Base-by-base conservation (phyloP, 2,329 filamentous ascomycete species). In the Diaporthe citriasiana region DNA sequence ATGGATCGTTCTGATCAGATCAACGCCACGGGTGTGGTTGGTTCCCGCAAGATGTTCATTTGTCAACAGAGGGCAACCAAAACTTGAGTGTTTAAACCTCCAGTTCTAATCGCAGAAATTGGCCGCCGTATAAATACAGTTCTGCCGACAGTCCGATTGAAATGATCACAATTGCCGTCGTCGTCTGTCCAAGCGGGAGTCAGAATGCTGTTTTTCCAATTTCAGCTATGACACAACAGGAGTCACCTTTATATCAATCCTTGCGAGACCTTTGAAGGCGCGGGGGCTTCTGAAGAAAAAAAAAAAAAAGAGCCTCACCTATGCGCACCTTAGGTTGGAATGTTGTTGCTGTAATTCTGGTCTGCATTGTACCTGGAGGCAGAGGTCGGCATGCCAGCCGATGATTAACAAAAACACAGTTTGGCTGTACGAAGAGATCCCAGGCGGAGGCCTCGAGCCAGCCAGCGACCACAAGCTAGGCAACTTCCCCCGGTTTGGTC, bases 401-500 rank as follows among this genome's bases (percentile, higher is more conserved):
- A 30, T 2, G n/a, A 22, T 2, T 15, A 22, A 13, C 38, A 45
- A 27, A 22, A 4, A 30, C 27, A 22, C 25, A 17, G 27, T 4
- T 22, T 19, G n/a, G 15, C 19, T 19, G 27, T 2, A 25, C 8
- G 5, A 55, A 55, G 27, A 45, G 13, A 0, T 25, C 10, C 17
- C 15, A 22, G 1, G 25, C 38, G 42, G 8, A 3, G 57, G n/a
- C 25, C 35, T 27, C 40, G n/a, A 10, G n/a, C 5, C 27, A 22
- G 33, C 15, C 55, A 4, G 55, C 55, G 17, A 45, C 19, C n/a
- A n/a, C 30, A 47, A 25, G 42, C 60, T 30, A 50, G 40, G 40
- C n/a, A 45, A 45, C n/a, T 27, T 60, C 42, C 7, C 38, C 25
- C 57, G 57, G 63, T 53, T 7, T 51, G 33, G 63, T 40, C 63